Percentiles rank a stretch among this genome's conserved stretches.
phyloP scores from a whole-genome alignment of 441 rosid species.

The Erodium texanum region DNA sequence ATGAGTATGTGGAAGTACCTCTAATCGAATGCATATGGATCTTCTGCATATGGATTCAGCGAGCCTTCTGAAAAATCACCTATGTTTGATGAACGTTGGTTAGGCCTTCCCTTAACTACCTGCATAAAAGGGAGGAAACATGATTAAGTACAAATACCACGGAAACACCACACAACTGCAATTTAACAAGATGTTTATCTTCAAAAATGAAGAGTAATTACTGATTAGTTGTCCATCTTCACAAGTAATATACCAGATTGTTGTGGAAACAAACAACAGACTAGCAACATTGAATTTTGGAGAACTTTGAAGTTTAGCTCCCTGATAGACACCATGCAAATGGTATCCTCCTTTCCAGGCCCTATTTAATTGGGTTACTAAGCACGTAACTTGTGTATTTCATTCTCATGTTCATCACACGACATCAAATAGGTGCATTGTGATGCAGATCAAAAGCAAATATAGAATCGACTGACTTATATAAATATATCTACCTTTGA shows the following conservation, averaged over 20 bases:
- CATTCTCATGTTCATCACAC: too few species aligned
- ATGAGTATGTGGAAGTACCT: constrained; percentile 2
- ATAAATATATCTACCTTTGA: not conserved
- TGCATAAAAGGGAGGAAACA: not conserved
- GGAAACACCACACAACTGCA: not conserved
- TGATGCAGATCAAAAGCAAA: not conserved
- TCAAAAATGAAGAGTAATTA: not conserved
- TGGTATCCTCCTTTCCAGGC: not conserved
- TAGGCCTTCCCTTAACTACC: constrained; percentile 33
- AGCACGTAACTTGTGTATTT: not conserved
- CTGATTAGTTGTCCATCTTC: not conserved
- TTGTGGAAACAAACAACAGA: not conserved
- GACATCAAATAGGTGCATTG: not conserved
- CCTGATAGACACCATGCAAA: not conserved
- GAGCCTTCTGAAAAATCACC: constrained; percentile 91
- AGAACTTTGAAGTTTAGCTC: not conserved
- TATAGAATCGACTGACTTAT: not conserved
- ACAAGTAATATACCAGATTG: not conserved
- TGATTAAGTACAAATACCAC: not conserved
- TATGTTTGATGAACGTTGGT: constrained; percentile 49
- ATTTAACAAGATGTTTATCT: not conserved
- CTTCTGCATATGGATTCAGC: constrained; percentile 70
- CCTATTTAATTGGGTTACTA: not conserved
- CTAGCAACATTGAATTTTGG: not conserved
- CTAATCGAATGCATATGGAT: constrained; percentile 79